phyloP scores from a whole-genome alignment of 2,329 filamentous ascomycete species.

The Ceratocystiopsis sp. region DNA sequence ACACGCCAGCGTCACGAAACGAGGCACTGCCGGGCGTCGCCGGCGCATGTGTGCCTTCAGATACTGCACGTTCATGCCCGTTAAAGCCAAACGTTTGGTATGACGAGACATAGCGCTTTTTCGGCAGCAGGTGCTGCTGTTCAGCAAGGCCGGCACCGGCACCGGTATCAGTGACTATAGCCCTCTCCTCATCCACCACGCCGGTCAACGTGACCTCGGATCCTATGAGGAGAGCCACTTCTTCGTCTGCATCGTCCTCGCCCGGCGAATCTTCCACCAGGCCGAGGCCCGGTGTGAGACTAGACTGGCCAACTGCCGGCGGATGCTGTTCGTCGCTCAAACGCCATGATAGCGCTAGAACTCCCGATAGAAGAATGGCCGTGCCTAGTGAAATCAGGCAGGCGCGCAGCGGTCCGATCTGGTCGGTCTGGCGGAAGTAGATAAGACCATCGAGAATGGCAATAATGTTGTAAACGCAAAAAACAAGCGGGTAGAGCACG shows the following conservation, averaged over 20 bases:
- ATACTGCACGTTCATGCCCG: too few species aligned
- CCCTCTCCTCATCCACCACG: conserved; percentile 18
- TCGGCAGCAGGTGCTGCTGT: conserved; percentile 5
- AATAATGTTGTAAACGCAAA: conserved; percentile 98
- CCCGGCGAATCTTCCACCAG: conserved; percentile 49
- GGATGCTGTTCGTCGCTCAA: conserved; percentile 60
- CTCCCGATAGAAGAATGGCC: conserved; percentile 67
- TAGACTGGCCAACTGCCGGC: conserved; percentile 44
- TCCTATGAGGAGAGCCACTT: conserved; percentile 32
- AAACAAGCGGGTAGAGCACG: conserved; percentile 89
- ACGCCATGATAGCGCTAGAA: conserved; percentile 85
- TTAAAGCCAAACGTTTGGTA: conserved; percentile 31
- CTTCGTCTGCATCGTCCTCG: conserved; percentile 36
- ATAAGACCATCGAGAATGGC: conserved; percentile 94
- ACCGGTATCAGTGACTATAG: not conserved
- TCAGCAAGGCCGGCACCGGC: conserved; percentile 18
- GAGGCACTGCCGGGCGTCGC: too few species aligned
- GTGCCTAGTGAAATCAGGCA: conserved; percentile 76
- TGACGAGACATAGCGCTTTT: conserved; percentile 12
- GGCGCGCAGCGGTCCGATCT: conserved; percentile 59
- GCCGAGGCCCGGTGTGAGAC: conserved; percentile 66
- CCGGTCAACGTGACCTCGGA: conserved; percentile 21
- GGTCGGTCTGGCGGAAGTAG: conserved; percentile 80
- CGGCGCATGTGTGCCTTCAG: too few species aligned
- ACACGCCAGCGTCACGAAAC: too few species aligned